Conservation (phyloP, 2,329 filamentous ascomycete species). For the Acrocalymma vagum region DNA sequence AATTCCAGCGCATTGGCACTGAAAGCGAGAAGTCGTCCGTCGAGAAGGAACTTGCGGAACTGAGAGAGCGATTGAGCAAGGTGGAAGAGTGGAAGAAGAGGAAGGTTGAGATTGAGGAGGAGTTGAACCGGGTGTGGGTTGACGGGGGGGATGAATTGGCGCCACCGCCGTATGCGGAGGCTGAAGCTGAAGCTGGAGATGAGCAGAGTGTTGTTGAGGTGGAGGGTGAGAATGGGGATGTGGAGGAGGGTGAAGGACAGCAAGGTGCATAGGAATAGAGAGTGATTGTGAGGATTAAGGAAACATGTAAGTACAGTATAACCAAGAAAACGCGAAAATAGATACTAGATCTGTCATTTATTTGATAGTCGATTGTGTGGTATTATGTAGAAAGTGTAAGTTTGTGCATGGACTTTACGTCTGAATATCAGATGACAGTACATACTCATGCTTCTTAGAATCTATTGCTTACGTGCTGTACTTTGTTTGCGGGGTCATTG, state of each 20-base stretch:
- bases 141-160: conserved; percentile 51
- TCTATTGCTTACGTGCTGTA: no score
- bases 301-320: no score
- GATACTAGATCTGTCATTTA: no score
- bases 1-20: conserved; percentile 92
- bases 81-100: conserved; percentile 86
- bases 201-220: conserved; percentile 33
- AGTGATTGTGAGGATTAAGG: no score
- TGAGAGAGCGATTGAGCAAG: conserved; percentile 79
- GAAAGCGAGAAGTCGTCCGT: conserved; percentile 92
- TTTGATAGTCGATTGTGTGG: no score
- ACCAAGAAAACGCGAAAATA: no score
- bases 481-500: no score
- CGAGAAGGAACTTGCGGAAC: conserved; percentile 86
- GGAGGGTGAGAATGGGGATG: conserved; percentile 51
- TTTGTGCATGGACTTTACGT: no score
- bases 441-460: no score
- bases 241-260: not conserved
- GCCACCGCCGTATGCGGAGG: conserved; percentile 45
- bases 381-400: no score
- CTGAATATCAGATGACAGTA: no score
- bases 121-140: conserved; percentile 74
- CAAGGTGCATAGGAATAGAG: no score
- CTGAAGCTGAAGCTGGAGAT: conserved; percentile 9
- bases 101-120: conserved; percentile 80